Conservation (phyloP, 371 early-diverging fungal species). For the Paraphysoderma sedebokerense region DNA sequence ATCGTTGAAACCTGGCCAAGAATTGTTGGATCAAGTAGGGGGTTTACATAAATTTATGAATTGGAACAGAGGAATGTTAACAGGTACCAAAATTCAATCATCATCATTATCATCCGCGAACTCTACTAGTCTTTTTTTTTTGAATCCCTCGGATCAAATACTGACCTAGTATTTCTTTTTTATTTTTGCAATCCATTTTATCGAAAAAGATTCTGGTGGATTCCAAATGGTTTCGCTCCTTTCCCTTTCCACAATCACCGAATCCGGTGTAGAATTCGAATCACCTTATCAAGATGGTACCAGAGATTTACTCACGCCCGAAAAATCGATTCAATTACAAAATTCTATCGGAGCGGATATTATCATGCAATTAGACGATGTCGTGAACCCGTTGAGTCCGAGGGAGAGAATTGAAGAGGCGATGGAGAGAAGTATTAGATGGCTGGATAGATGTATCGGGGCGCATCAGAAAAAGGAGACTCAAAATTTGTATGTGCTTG, state of each 20-base stretch:
- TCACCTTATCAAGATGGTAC: slow-evolving; percentile 62
- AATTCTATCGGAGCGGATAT: slow-evolving; percentile 93
- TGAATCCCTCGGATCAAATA: too few relatives aligned
- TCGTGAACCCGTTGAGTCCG: slow-evolving; percentile 69
- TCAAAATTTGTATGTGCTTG: slow-evolving; percentile 78
- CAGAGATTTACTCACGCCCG: slow-evolving; percentile 82
- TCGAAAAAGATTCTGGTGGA: slow-evolving; percentile 62
- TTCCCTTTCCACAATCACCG: slow-evolving; percentile 69
- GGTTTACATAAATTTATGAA: slow-evolving; percentile 79
- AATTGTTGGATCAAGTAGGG: slow-evolving; percentile 51
- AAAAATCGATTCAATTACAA: slow-evolving; percentile 82
- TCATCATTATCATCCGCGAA: background rate
- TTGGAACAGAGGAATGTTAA: slow-evolving; percentile 71
- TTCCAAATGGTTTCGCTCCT: slow-evolving; percentile 90
- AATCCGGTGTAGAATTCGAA: slow-evolving; percentile 82
- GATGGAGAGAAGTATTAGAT: slow-evolving; percentile 82
- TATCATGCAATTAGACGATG: slow-evolving; percentile 96
- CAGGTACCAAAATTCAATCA: slow-evolving; percentile 20
- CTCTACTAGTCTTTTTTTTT: too few relatives aligned
- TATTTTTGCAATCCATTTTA: too few relatives aligned
- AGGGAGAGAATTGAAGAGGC: slow-evolving; percentile 80
- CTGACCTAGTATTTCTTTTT: background rate
- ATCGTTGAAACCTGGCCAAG: slow-evolving; percentile 43
- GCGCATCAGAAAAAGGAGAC: slow-evolving; percentile 52
- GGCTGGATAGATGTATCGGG: slow-evolving; percentile 85